These are phyloP conservation scores for Panus rudis DNA, from an alignment of 768 basidiomycete species.

Conservation along the genomic window DNA sequence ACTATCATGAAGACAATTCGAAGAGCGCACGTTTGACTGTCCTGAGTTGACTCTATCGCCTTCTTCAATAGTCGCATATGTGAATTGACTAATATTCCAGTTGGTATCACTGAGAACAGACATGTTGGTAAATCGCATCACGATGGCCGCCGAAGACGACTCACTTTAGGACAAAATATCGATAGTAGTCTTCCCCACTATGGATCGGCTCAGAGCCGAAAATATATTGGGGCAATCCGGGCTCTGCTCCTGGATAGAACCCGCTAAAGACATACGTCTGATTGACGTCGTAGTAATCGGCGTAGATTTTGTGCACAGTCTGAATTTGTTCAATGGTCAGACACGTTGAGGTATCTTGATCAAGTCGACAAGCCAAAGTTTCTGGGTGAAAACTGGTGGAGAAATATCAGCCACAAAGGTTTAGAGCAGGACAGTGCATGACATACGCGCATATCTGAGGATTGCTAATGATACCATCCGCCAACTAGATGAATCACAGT, in stretches of 20 bases:
- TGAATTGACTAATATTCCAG: background rate
- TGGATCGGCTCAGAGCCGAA: background rate
- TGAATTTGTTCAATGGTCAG: conserved; percentile 20
- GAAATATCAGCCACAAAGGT: background rate
- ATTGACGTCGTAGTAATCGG: conserved; percentile 20
- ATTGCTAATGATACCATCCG: conserved; percentile 23
- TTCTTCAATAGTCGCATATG: background rate
- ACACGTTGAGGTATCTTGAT: conserved; percentile 19
- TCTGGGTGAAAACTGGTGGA: conserved; percentile 24
- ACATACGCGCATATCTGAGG: conserved; percentile 16
- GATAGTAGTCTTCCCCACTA: background rate
- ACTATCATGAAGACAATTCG: background rate
- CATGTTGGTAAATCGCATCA: background rate
- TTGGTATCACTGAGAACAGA: background rate
- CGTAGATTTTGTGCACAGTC: conserved; percentile 20
- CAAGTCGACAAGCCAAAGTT: conserved; percentile 18
- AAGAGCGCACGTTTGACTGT: background rate
- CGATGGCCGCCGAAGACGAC: background rate
- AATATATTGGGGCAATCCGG: background rate
- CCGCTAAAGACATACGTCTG: conserved; percentile 19
- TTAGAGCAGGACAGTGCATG: background rate
- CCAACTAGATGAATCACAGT: conserved; percentile 7
- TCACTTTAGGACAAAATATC: background rate
- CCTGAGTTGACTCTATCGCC: background rate
- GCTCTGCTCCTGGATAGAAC: conserved; percentile 24